Percentiles rank a stretch among this genome's conserved stretches.
phyloP scores from a whole-genome alignment of 2,329 filamentous ascomycete genomes.

The Stachybotrys chartarum region DNA sequence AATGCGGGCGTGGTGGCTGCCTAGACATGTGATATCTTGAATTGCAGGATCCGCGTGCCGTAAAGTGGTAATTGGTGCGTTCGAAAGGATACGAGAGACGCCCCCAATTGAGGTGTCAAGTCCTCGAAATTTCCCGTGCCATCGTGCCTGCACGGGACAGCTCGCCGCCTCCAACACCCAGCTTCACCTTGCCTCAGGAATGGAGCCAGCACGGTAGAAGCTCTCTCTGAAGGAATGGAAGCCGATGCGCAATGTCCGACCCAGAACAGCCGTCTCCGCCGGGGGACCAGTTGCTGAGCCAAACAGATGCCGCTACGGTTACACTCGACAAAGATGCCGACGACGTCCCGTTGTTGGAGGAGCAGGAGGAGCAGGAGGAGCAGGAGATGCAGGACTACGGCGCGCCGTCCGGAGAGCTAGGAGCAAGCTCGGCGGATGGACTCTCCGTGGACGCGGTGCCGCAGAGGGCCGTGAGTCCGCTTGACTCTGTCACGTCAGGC shows the following conservation, averaged over 20 bases:
- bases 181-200: constrained; percentile 7
- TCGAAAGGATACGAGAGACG: too few species aligned
- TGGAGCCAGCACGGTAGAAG: constrained; percentile 16
- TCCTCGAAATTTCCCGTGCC: not conserved
- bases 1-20: not conserved
- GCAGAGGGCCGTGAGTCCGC: constrained; percentile 56
- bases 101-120: not conserved
- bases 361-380: constrained; percentile 6
- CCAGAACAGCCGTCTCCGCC: constrained; percentile 35
- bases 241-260: constrained; percentile 39
- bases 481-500: constrained; percentile 61
- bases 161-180: constrained; percentile 3
- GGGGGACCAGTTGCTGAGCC: constrained; percentile 30
- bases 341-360: constrained; percentile 6
- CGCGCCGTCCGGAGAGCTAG: constrained; percentile 11
- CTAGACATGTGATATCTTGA: too few species aligned
- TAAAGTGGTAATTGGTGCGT: not conserved
- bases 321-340: constrained; percentile 8
- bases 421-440: constrained; percentile 32
- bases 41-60: not conserved
- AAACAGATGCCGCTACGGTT: constrained; percentile 30
- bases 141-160: not conserved
- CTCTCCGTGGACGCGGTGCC: constrained; percentile 40
- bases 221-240: constrained; percentile 29
- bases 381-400: constrained; percentile 11